Conservation (phyloP, 1,284 basidiomycete species). For the Ceratobasidium sp. region DNA sequence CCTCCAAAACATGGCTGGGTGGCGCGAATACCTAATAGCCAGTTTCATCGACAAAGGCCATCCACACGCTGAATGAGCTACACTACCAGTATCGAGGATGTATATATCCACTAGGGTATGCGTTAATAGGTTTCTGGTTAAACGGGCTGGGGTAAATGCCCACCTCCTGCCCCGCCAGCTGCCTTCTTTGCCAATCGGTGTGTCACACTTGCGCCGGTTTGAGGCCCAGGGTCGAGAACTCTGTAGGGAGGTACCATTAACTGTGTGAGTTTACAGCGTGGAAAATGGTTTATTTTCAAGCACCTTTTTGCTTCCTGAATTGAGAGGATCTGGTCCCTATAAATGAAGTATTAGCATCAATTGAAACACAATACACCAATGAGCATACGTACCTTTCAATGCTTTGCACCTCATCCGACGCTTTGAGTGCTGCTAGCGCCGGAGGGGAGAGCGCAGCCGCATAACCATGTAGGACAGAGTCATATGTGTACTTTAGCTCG, state of each 20-base stretch:
- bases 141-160: neutral
- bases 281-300: neutral
- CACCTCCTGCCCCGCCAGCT: conserved; percentile 7
- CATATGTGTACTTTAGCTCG: conserved; percentile 21
- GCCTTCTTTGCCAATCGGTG: neutral
- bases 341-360: neutral
- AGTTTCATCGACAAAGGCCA: neutral
- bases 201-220: neutral
- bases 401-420: conserved; percentile 42
- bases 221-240: neutral
- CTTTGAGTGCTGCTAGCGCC: neutral
- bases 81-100: conserved; percentile 42
- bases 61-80: no score
- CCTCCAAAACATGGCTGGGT: conserved; percentile 37
- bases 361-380: no score
- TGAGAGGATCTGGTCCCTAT: conserved; percentile 7
- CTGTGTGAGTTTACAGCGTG: neutral
- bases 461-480: conserved; percentile 22
- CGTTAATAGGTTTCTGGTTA: neutral
- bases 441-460: conserved; percentile 11
- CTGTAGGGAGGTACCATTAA: no score
- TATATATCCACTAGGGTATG: conserved; percentile 33
- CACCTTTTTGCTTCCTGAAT: conserved; percentile 8
- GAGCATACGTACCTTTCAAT: conserved; percentile 8
- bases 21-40: conserved; percentile 14